Evolutionary conservation across 164 flowering plant genomes (phyloP).

Genomic region (Echeveria elegans): DNA sequence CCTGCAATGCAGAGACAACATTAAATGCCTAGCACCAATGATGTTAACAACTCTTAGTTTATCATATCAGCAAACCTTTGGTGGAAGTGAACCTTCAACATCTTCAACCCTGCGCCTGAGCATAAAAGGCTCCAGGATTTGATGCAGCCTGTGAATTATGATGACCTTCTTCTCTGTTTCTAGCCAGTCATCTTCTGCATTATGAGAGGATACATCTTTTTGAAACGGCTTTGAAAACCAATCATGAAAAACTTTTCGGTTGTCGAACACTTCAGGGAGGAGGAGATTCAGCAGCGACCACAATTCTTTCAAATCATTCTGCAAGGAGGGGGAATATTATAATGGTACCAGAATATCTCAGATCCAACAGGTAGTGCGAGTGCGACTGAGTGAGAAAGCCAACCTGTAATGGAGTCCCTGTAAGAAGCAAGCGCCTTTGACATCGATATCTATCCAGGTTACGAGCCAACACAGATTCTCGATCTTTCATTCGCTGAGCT

Average conservation of each 20-base stretch:
- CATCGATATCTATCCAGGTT: slow-evolving; percentile 97
- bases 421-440: slow-evolving; percentile 88
- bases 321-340: slow-evolving; percentile 18
- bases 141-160: slow-evolving; percentile 95
- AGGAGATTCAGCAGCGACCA: slow-evolving; percentile 97
- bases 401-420: slow-evolving; percentile 98
- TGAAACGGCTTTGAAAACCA: slow-evolving; percentile 99
- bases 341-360: background rate
- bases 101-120: slow-evolving; percentile 99
- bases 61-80: slow-evolving; percentile 49
- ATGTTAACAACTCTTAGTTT: background rate
- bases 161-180: slow-evolving; percentile 98
- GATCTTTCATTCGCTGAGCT: slow-evolving; percentile 97
- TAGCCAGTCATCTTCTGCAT: slow-evolving; percentile 98
- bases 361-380: background rate
- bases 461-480: slow-evolving; percentile 98
- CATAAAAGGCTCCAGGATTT: slow-evolving; percentile 98
- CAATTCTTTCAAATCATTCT: slow-evolving; percentile 98
- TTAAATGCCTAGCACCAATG: slow-evolving; percentile 8
- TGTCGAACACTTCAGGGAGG: slow-evolving; percentile 98
- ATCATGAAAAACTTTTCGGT: slow-evolving; percentile 95
- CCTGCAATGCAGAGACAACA: slow-evolving; percentile 36
- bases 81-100: slow-evolving; percentile 99
- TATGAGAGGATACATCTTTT: slow-evolving; percentile 72
- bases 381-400: slow-evolving; percentile 9